Evolutionary conservation across 768 basidiomycete genomes (phyloP), one percentile per base, ranked within the genome.

Genomic region (Hirschioporus abietinus): DNA sequence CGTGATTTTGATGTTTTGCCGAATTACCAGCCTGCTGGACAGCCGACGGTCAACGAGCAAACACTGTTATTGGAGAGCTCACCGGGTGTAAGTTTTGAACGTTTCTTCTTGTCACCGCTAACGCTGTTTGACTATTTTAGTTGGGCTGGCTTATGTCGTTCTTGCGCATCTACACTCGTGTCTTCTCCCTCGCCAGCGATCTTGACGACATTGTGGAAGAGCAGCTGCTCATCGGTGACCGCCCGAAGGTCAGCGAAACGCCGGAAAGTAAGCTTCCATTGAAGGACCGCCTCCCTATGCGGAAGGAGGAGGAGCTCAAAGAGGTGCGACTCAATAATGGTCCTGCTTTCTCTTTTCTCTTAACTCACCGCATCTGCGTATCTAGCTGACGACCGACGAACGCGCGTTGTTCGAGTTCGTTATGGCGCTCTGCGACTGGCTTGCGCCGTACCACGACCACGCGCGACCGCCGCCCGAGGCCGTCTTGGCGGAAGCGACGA

Each of bases 1-100:
- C 89, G 95, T 8, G 95, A 96, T 77, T 89, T 90, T 71, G 81
- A 82, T 52, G 87, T 95, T 61, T 77, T 96, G 26, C 86, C 90
- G 7, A 88, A 88, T 74, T 91, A 92, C 70, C 94, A 96, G 71
- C 91, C 92, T 0, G 78, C 73, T 58, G 75, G 73, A 36, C 79
- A 77, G 24, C 73, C 79, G 10, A 77, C 83, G 6, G 82, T 94
- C 65, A 82, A 88, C 69, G 78, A 86, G 63, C 91, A 93, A 72
- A 93, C 89, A 0, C 75, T 85, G 23, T 76, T 93, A 9, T 87
- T 93, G 63, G 84, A 80, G 20, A 86, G 83, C 64, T 78, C 79
- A 25, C 84, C 88, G 76, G 86, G 87, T 68, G 89, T 92, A 77
- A 69, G 88, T 80, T 36, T 15, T 7, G 7, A 36, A 15, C 58